Conservation (phyloP, 352 stramenopile species). For the Saprolegnia parasitica region DNA sequence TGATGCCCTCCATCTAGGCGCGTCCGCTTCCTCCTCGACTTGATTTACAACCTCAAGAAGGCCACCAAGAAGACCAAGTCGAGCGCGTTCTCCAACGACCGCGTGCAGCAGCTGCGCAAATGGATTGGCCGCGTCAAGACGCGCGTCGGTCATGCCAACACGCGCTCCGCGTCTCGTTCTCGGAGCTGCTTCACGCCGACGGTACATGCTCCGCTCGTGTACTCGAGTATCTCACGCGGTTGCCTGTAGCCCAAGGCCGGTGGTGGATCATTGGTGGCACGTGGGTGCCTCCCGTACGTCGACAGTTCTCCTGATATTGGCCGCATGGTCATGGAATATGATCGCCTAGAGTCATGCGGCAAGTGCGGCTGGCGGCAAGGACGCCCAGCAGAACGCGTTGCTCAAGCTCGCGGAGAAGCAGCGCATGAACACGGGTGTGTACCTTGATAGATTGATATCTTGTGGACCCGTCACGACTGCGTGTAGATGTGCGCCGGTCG, state of each 20-base stretch:
- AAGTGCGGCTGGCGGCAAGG: constrained; percentile 14
- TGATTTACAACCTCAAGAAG: constrained; percentile 96
- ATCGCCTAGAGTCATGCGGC: constrained; percentile 29
- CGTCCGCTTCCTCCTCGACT: constrained; percentile 89
- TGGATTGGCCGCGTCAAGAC: constrained; percentile 93
- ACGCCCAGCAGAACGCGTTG: constrained; percentile 60
- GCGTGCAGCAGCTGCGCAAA: constrained; percentile 84
- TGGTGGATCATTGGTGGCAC: constrained; percentile 97
- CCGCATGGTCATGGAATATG: no score
- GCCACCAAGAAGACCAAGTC: constrained; percentile 86
- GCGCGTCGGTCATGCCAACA: constrained; percentile 71
- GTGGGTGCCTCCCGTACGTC: constrained; percentile 74
- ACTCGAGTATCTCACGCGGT: constrained; percentile 60
- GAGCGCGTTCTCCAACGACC: constrained; percentile 46
- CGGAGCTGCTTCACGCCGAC: constrained; percentile 70
- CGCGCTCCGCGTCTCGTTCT: constrained; percentile 62
- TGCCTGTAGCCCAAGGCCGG: constrained; percentile 73
- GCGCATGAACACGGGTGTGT: constrained; percentile 92
- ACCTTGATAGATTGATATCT: no score
- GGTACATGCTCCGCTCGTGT: constrained; percentile 66
- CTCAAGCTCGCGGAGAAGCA: constrained; percentile 91
- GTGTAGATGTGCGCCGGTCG: constrained; percentile 79
- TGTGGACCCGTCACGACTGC: background rate
- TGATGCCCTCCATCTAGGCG: constrained; percentile 29
- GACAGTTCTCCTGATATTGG: no score